Evolutionary conservation across 148 eudicot genomes (phyloP).

Genomic region (Amaranthus palmeri): DNA sequence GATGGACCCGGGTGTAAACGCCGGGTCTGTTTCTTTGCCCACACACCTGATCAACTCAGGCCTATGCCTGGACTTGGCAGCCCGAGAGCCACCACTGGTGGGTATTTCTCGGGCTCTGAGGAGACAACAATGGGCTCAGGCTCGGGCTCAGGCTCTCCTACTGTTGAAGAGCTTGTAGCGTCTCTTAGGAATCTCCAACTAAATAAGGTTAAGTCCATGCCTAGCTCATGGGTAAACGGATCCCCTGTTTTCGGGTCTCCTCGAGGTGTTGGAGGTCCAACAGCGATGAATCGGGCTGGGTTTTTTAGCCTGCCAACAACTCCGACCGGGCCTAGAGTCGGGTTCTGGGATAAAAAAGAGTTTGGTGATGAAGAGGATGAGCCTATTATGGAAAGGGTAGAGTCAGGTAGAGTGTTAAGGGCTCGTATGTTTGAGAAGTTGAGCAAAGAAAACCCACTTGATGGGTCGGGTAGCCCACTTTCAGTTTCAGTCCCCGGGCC

Average conservation of each 20-base stretch:
- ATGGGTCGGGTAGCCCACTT: slow-evolving; percentile 29
- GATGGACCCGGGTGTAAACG: slow-evolving; percentile 60
- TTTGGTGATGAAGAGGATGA: slow-evolving; percentile 34
- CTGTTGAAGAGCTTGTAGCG: slow-evolving; percentile 40
- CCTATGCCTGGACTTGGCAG: slow-evolving; percentile 30
- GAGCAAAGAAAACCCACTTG: slow-evolving; percentile 64
- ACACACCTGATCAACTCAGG: slow-evolving; percentile 63
- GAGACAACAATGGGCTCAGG: slow-evolving; percentile 25
- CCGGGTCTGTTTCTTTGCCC: slow-evolving; percentile 77
- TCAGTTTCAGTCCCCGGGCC: slow-evolving; percentile 7
- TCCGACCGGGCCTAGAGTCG: slow-evolving; percentile 44
- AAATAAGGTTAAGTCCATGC: slow-evolving; percentile 51
- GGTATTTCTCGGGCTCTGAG: slow-evolving; percentile 25
- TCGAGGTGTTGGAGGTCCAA: slow-evolving; percentile 19
- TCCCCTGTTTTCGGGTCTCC: slow-evolving; percentile 30
- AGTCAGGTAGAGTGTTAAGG: slow-evolving; percentile 65
- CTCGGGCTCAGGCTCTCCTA: slow-evolving; percentile 28
- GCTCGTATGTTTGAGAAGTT: slow-evolving; percentile 67
- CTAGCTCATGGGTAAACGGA: slow-evolving; percentile 32
- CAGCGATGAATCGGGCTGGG: slow-evolving; percentile 28
- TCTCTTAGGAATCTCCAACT: slow-evolving; percentile 58
- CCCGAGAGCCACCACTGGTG: slow-evolving; percentile 20
- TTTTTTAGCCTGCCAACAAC: slow-evolving; percentile 57
- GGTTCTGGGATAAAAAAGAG: slow-evolving; percentile 37
- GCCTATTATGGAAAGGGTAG: slow-evolving; percentile 68